Conservation (phyloP, 148 eudicot genomes). For the Diospyros lotus region DNA sequence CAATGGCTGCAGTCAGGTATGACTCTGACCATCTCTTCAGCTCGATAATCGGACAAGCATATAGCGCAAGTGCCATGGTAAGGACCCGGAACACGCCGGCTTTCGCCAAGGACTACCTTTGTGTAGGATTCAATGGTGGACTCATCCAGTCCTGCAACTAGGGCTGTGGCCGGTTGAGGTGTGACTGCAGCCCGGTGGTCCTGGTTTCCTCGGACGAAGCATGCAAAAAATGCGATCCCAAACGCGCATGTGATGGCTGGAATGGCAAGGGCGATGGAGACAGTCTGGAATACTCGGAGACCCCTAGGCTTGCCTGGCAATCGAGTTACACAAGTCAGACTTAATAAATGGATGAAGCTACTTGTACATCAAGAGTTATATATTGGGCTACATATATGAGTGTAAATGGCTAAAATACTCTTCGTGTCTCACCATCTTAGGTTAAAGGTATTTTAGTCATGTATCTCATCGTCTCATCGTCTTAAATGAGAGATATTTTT, state of each 20-base stretch:
- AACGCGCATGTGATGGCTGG: slow-evolving; percentile 45
- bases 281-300: slow-evolving; percentile 38
- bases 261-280: slow-evolving; percentile 46
- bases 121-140: slow-evolving; percentile 73
- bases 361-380: too few species aligned
- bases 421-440: too few species aligned
- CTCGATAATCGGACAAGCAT: slow-evolving; percentile 65
- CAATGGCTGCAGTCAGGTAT: slow-evolving; percentile 80
- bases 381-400: too few species aligned
- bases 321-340: background rate
- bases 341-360: too few species aligned
- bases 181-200: slow-evolving; percentile 9
- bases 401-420: too few species aligned
- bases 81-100: slow-evolving; percentile 68
- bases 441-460: too few species aligned
- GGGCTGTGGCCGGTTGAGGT: slow-evolving; percentile 19
- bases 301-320: slow-evolving; percentile 23
- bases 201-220: slow-evolving; percentile 7
- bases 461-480: too few species aligned
- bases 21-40: slow-evolving; percentile 58
- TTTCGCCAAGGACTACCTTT: slow-evolving; percentile 69
- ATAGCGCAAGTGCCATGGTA: slow-evolving; percentile 65
- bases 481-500: too few species aligned
- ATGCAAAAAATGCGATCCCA: slow-evolving; percentile 33
- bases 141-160: slow-evolving; percentile 55